Percentiles rank a stretch among this genome's conserved stretches.
These are phyloP conservation scores for Euphorbia corollata DNA, from an alignment of 441 rosid species.

Conservation along the genomic window DNA sequence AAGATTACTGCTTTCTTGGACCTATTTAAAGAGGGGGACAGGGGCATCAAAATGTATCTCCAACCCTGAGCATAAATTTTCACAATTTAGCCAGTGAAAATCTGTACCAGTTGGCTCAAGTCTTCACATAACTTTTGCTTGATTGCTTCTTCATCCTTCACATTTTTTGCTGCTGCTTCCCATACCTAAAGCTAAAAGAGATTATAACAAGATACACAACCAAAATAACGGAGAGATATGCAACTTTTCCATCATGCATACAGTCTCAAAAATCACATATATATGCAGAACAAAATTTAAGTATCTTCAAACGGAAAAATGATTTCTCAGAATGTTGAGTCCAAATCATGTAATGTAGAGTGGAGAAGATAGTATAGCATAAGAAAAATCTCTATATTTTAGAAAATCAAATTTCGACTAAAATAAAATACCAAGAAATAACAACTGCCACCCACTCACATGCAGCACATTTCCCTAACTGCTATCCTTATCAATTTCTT, in stretches of 20 bases:
- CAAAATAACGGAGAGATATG: slow-evolving; percentile 2
- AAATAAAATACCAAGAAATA: neutral
- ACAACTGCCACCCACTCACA: neutral
- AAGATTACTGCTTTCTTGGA: slow-evolving; percentile 76
- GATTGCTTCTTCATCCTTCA: slow-evolving; percentile 68
- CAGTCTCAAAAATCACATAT: neutral
- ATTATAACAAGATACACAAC: slow-evolving; percentile 11
- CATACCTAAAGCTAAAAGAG: slow-evolving; percentile 47
- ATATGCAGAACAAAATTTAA: neutral
- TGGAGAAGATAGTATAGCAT: neutral
- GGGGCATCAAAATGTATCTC: neutral
- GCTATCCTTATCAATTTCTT: neutral
- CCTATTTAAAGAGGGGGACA: slow-evolving; percentile 31
- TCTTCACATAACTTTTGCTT: slow-evolving; percentile 84
- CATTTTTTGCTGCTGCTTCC: slow-evolving; percentile 64
- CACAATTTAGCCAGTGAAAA: slow-evolving; percentile 21
- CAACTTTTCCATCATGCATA: slow-evolving; percentile 3
- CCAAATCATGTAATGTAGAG: neutral
- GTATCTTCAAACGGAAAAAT: neutral
- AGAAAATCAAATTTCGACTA: slow-evolving; percentile 3
- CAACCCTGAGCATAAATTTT: slow-evolving; percentile 7
- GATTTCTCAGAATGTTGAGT: slow-evolving; percentile 5
- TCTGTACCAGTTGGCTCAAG: slow-evolving; percentile 59
- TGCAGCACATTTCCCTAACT: neutral
- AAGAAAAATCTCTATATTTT: neutral